Conservation (phyloP, 352 stramenopile genomes). For the Phytophthora melonis region DNA sequence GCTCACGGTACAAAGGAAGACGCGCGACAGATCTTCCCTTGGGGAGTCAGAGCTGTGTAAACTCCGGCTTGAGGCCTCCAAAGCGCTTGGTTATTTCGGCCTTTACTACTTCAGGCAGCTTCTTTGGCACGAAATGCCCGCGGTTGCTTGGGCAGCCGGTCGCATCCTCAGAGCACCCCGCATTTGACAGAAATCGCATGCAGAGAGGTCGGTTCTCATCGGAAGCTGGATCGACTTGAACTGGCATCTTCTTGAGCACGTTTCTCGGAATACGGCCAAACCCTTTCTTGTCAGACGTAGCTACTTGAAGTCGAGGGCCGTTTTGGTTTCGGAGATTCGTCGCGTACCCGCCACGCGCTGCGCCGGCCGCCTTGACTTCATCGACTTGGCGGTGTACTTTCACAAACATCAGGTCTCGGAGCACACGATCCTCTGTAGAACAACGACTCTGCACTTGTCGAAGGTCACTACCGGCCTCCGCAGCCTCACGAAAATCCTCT, state of each 20-base stretch:
- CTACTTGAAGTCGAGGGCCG: not conserved
- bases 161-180: not conserved
- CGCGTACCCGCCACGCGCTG: not conserved
- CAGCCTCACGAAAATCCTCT: slow-evolving; percentile 6
- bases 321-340: not conserved
- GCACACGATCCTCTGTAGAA: slow-evolving; percentile 8
- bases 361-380: not conserved
- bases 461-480: not conserved
- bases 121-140: not conserved
- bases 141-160: slow-evolving; percentile 2
- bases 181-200: slow-evolving; percentile 15
- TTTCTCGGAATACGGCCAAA: slow-evolving; percentile 1
- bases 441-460: not conserved
- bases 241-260: not conserved
- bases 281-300: not conserved
- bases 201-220: not conserved
- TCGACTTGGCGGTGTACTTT: slow-evolving; percentile 8
- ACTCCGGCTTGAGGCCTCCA: not conserved
- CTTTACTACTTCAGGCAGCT: not conserved
- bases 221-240: slow-evolving; percentile 5
- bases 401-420: slow-evolving; percentile 17
- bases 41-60: not conserved
- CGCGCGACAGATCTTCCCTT: not conserved
- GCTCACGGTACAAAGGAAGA: not conserved
- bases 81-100: slow-evolving; percentile 1